phyloP scores from a whole-genome alignment of 179 eudicot species.

The Corrigiola litoralis region DNA sequence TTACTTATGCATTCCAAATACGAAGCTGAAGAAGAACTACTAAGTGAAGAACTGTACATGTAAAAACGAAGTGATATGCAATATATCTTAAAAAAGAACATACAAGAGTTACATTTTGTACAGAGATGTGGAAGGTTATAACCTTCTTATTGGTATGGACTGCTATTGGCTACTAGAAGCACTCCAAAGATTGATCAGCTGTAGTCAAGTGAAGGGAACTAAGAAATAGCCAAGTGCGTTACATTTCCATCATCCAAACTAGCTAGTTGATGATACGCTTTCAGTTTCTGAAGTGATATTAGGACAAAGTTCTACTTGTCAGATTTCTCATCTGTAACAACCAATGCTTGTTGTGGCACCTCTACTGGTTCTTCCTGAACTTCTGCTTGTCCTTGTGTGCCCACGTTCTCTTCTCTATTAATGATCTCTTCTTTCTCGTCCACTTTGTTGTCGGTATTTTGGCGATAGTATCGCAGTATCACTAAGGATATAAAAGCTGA shows the following conservation, averaged over 20 bases:
- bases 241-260: no score
- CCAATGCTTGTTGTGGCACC: constrained; percentile 36
- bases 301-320: not conserved
- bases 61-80: not conserved
- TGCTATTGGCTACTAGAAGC: not conserved
- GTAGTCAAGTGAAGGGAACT: no score
- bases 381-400: constrained; percentile 22
- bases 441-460: constrained; percentile 26
- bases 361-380: constrained; percentile 27
- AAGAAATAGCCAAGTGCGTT: no score
- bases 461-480: constrained; percentile 52
- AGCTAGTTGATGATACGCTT: no score
- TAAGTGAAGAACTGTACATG: constrained; percentile 9
- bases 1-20: constrained; percentile 10
- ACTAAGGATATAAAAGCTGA: constrained; percentile 76
- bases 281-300: not conserved
- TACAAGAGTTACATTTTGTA: constrained; percentile 19
- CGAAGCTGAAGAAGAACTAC: constrained; percentile 3
- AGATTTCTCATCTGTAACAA: constrained; percentile 22
- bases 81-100: not conserved
- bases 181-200: no score
- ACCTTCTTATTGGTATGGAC: constrained; percentile 10
- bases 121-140: constrained; percentile 12
- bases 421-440: constrained; percentile 23
- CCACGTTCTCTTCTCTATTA: constrained; percentile 20